These are phyloP conservation scores for Saxophila tyrrhenica DNA, from an alignment of 495 filamentous ascomycete genomes.

Conservation along the genomic window DNA sequence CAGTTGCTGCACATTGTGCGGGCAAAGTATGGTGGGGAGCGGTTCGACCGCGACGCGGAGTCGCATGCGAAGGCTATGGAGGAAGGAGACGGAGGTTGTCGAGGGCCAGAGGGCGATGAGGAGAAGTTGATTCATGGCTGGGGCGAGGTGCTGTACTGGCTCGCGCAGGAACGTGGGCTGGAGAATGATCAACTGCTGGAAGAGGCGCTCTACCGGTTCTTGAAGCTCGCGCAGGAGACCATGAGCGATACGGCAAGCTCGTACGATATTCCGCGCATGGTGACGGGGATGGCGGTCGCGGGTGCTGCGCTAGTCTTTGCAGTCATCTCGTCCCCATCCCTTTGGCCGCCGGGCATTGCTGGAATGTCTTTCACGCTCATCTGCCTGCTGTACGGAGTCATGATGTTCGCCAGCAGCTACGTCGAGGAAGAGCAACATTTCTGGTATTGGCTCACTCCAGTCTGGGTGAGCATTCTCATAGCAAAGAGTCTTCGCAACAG, in stretches of 20 bases:
- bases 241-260: constrained; percentile 86
- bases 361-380: constrained; percentile 30
- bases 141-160: background rate
- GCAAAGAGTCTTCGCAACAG: background rate
- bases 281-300: constrained; percentile 41
- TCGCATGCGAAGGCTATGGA: background rate
- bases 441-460: constrained; percentile 85
- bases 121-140: background rate
- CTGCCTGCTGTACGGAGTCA: constrained; percentile 53
- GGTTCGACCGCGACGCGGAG: background rate
- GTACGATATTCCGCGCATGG: constrained; percentile 59
- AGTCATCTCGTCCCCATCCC: constrained; percentile 2
- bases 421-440: constrained; percentile 98
- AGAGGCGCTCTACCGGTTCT: constrained; percentile 40
- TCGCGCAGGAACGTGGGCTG: background rate
- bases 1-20: constrained; percentile 67
- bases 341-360: constrained; percentile 11
- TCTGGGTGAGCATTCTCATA: constrained; percentile 49
- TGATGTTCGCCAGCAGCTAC: constrained; percentile 98
- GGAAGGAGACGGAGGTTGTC: background rate
- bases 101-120: background rate
- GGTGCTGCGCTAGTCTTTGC: constrained; percentile 30
- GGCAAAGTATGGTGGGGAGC: constrained; percentile 51
- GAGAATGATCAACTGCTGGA: constrained; percentile 14
- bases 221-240: constrained; percentile 53